phyloP scores from a whole-genome alignment of 352 stramenopile species.

The Pythium angustatum region DNA sequence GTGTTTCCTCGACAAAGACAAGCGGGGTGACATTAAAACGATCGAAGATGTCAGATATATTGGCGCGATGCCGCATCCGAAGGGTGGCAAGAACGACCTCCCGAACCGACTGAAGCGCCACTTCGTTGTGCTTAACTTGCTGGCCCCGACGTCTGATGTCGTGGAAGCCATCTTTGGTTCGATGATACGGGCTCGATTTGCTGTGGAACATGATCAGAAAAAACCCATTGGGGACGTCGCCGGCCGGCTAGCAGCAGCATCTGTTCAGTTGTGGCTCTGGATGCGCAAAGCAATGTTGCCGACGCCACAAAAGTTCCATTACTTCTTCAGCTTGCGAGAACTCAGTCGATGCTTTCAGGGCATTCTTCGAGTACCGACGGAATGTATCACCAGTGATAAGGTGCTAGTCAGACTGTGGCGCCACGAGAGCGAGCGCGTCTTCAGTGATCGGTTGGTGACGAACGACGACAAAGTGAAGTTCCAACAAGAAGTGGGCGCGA shows the following conservation, averaged over 20 bases:
- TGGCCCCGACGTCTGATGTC: conserved; percentile 67
- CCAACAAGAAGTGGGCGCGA: conserved; percentile 48
- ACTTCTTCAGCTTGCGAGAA: conserved; percentile 81
- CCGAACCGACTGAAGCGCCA: conserved; percentile 89
- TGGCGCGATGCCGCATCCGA: conserved; percentile 60
- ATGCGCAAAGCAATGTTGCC: conserved; percentile 67
- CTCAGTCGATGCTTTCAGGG: conserved; percentile 80
- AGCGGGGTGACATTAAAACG: conserved; percentile 75
- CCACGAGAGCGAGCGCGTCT: conserved; percentile 84
- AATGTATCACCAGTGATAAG: conserved; percentile 51
- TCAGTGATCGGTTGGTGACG: conserved; percentile 72
- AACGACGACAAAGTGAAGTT: conserved; percentile 76
- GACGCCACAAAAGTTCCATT: conserved; percentile 82
- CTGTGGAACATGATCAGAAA: conserved; percentile 29
- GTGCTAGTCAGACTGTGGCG: conserved; percentile 74
- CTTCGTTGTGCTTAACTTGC: conserved; percentile 88
- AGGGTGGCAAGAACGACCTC: conserved; percentile 79
- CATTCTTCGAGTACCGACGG: conserved; percentile 57
- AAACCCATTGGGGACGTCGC: conserved; percentile 53
- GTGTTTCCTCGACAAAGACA: conserved; percentile 86
- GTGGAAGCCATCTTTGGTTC: conserved; percentile 89
- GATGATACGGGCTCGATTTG: conserved; percentile 64
- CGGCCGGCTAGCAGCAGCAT: conserved; percentile 42
- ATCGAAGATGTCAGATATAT: conserved; percentile 74
- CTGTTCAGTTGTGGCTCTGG: conserved; percentile 71